Conservation (phyloP, 306 rosid species). For the Sechiopsis laciniata region DNA sequence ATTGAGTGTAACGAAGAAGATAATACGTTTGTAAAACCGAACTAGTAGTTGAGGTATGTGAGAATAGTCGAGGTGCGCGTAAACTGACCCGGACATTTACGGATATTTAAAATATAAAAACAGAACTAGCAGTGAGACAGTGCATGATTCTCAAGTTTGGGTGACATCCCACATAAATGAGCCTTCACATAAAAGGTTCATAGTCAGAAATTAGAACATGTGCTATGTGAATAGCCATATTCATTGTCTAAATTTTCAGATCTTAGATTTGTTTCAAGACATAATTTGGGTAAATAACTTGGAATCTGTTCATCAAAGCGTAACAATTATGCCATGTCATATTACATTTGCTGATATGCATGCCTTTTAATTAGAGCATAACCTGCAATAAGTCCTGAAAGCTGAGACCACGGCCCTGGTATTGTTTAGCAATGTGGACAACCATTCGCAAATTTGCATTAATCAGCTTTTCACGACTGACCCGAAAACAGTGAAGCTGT, state of each 20-base stretch:
- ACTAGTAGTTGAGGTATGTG: neutral
- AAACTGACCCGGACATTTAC: too few species aligned
- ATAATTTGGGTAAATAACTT: neutral
- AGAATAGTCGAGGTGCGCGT: too few species aligned
- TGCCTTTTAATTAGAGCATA: slow-evolving; percentile 15
- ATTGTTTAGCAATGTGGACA: slow-evolving; percentile 80
- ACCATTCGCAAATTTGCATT: slow-evolving; percentile 80
- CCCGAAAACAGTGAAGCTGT: slow-evolving; percentile 45
- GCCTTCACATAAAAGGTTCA: neutral
- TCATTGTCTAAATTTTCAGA: slow-evolving; percentile 9
- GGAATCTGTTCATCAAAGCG: neutral
- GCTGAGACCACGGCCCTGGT: slow-evolving; percentile 77
- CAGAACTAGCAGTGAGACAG: neutral
- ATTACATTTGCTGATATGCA: neutral
- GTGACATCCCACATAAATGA: neutral
- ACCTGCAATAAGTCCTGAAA: slow-evolving; percentile 93
- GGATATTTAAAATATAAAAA: neutral
- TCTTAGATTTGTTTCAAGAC: slow-evolving; percentile 6
- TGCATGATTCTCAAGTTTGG: slow-evolving; percentile 1
- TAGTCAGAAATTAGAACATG: neutral
- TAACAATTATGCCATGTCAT: neutral
- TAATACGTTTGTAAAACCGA: neutral
- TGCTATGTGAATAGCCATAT: neutral
- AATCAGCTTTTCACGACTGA: slow-evolving; percentile 63
- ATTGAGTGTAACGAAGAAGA: neutral